These are phyloP conservation scores for Penicillium sp. DNA, from an alignment of 2,329 filamentous ascomycete genomes.

Conservation along the genomic window DNA sequence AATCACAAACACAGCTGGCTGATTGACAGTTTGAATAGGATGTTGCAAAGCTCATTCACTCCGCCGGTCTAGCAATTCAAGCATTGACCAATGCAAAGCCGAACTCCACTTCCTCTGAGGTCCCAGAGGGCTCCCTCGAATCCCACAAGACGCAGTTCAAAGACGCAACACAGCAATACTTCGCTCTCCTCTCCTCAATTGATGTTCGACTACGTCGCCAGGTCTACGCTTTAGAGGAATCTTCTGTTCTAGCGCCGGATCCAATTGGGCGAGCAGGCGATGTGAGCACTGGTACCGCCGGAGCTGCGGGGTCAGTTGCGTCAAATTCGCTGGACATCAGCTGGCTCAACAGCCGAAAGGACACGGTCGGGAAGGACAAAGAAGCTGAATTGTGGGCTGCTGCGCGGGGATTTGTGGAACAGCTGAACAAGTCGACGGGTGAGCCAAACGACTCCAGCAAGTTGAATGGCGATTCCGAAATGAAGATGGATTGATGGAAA, in stretches of 20 bases:
- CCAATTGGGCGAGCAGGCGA: slow-evolving; percentile 34
- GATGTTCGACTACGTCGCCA: slow-evolving; percentile 73
- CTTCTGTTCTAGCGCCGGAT: slow-evolving; percentile 63
- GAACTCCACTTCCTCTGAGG: slow-evolving; percentile 27
- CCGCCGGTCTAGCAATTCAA: slow-evolving; percentile 62
- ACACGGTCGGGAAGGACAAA: slow-evolving; percentile 77
- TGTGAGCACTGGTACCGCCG: slow-evolving; percentile 29
- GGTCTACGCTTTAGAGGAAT: slow-evolving; percentile 78
- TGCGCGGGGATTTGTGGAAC: slow-evolving; percentile 56
- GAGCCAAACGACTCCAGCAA: slow-evolving; percentile 8
- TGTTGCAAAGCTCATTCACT: slow-evolving; percentile 55
- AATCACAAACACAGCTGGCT: neutral
- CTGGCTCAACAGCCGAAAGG: slow-evolving; percentile 82
- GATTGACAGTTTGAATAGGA: slow-evolving; percentile 34
- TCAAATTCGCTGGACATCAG: slow-evolving; percentile 72
- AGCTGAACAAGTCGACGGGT: slow-evolving; percentile 24
- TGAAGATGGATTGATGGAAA: slow-evolving; percentile 39
- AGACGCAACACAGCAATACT: slow-evolving; percentile 59
- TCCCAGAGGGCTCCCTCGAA: slow-evolving; percentile 45
- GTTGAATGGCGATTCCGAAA: slow-evolving; percentile 27
- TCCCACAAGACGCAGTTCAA: slow-evolving; percentile 61
- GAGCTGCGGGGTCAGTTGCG: slow-evolving; percentile 14
- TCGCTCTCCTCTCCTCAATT: slow-evolving; percentile 69
- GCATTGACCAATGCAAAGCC: slow-evolving; percentile 57
- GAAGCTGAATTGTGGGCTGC: slow-evolving; percentile 75